phyloP scores from a whole-genome alignment of 164 flowering plant species.

The Tetrastigma voinierianum region DNA sequence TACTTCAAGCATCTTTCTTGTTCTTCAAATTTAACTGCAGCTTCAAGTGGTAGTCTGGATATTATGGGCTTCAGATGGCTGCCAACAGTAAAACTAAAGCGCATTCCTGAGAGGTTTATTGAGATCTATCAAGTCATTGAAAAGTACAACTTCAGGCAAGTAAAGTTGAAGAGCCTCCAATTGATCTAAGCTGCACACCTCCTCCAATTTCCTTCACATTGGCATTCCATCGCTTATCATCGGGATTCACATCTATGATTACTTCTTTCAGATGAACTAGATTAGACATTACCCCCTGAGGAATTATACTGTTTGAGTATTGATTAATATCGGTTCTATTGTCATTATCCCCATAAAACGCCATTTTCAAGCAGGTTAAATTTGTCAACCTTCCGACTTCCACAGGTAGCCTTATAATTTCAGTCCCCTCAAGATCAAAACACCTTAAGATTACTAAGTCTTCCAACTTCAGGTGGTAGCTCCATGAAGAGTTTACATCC shows the following conservation, averaged over 20 bases:
- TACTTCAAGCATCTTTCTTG: neutral
- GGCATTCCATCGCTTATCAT: slow-evolving; percentile 8
- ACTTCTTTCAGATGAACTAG: neutral
- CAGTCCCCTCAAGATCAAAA: slow-evolving; percentile 26
- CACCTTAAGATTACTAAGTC: slow-evolving; percentile 15
- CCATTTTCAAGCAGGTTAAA: slow-evolving; percentile 11
- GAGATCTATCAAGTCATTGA: neutral
- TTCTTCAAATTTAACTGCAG: neutral
- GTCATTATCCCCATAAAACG: slow-evolving; percentile 8
- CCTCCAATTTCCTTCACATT: neutral
- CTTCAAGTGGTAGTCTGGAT: neutral
- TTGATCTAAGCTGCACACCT: neutral
- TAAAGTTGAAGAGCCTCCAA: slow-evolving; percentile 5
- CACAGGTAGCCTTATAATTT: slow-evolving; percentile 10
- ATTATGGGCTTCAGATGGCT: neutral
- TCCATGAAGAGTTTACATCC: slow-evolving; percentile 13
- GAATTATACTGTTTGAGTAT: slow-evolving; percentile 3
- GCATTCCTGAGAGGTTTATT: no score
- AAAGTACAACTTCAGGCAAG: slow-evolving; percentile 11
- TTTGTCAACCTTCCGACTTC: slow-evolving; percentile 4
- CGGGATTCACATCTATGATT: slow-evolving; percentile 3
- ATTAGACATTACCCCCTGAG: neutral
- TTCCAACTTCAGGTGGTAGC: slow-evolving; percentile 18
- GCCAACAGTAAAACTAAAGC: slow-evolving; percentile 6
- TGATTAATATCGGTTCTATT: neutral